Percentiles rank a stretch among this genome's conserved stretches.
These are phyloP conservation scores for Fusarium pseudoanthophilum DNA, from an alignment of 2,329 filamentous ascomycete genomes.

Conservation along the genomic window DNA sequence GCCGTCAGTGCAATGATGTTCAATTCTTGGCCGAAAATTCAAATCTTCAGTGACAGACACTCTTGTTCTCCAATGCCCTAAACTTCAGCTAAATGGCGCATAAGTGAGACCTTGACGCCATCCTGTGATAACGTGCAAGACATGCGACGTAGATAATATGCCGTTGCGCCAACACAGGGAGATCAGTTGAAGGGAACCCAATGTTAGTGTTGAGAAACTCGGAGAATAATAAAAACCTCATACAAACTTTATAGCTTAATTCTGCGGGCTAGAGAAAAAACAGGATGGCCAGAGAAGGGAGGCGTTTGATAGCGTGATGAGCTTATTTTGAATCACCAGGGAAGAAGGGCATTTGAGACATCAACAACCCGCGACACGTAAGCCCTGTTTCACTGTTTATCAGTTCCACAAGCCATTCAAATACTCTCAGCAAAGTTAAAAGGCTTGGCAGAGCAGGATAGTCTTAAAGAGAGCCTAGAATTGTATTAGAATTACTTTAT, in stretches of 20 bases:
- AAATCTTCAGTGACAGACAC: not conserved
- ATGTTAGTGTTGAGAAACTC: not conserved
- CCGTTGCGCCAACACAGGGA: not conserved
- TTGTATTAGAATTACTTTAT: no score
- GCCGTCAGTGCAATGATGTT: not conserved
- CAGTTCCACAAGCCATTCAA: not conserved
- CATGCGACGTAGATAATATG: no score
- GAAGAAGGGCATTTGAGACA: not conserved
- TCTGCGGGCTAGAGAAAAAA: not conserved
- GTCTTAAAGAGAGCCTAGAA: not conserved
- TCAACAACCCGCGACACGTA: not conserved
- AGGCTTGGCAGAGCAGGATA: not conserved
- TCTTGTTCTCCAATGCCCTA: not conserved
- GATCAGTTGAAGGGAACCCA: not conserved
- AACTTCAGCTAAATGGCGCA: not conserved
- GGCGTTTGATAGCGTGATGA: not conserved
- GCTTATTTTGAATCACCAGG: not conserved
- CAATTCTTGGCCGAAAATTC: not conserved
- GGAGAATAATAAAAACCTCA: not conserved
- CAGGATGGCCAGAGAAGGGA: not conserved
- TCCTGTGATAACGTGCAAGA: not conserved
- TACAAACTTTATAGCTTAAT: not conserved
- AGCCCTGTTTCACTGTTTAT: not conserved
- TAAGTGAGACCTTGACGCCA: not conserved
- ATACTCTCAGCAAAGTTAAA: not conserved